These are phyloP conservation scores for Prunus dulcis DNA, from an alignment of 306 rosid species.

Conservation along the genomic window DNA sequence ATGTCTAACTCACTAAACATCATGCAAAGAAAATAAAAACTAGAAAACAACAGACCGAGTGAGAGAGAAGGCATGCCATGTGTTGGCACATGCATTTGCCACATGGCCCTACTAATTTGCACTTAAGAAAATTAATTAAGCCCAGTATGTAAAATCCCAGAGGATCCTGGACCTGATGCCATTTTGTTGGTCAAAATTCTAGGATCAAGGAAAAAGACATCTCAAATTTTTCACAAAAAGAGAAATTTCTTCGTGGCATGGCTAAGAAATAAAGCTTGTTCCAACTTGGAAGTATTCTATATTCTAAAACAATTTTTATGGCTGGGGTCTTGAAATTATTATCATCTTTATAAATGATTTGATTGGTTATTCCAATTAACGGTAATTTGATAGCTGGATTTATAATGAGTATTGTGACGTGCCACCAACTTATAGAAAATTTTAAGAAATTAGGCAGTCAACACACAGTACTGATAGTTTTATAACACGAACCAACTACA, in stretches of 20 bases:
- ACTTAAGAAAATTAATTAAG: neutral
- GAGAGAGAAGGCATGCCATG: neutral
- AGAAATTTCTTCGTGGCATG: neutral
- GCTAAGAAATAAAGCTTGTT: neutral
- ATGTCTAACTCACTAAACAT: neutral
- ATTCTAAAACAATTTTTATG: neutral
- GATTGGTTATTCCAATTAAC: neutral
- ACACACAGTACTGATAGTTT: neutral
- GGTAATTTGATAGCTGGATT: constrained; percentile 11
- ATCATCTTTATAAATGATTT: neutral
- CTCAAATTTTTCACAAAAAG: no score
- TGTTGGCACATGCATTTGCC: constrained; percentile 19
- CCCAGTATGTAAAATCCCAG: neutral
- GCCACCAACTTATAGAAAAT: constrained; percentile 9
- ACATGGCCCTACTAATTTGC: constrained; percentile 5
- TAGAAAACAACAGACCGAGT: neutral
- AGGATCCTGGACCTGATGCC: neutral
- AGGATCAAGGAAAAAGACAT: neutral
- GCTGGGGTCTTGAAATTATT: neutral
- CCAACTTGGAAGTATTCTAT: neutral
- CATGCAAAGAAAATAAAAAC: neutral
- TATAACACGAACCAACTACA: neutral
- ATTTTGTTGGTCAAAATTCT: neutral
- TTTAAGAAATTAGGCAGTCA: neutral
- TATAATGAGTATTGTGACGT: constrained; percentile 11